phyloP scores from a whole-genome alignment of 2,329 filamentous ascomycete genomes.

The Hawksworthiomyces lignivorus region DNA sequence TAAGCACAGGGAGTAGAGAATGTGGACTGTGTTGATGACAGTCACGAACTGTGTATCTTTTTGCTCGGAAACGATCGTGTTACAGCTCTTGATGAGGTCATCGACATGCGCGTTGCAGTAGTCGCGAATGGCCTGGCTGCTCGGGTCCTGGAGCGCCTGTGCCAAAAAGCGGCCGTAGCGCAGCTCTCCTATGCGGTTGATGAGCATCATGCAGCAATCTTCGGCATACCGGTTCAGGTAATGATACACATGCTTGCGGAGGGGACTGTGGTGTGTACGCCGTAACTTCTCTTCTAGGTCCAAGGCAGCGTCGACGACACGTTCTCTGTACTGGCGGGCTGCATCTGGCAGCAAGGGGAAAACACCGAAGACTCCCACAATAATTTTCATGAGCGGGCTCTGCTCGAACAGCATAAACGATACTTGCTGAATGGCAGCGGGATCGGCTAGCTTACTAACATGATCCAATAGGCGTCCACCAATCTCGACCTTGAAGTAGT shows the following conservation, averaged over 20 bases:
- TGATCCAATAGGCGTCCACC: slow-evolving; percentile 89
- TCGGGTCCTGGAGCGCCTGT: slow-evolving; percentile 70
- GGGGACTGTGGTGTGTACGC: slow-evolving; percentile 83
- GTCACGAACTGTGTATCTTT: slow-evolving; percentile 62
- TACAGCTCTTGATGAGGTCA: slow-evolving; percentile 59
- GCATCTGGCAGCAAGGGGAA: slow-evolving; percentile 92
- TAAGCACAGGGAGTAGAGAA: slow-evolving; percentile 66
- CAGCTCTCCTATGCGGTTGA: slow-evolving; percentile 72
- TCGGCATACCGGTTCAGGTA: slow-evolving; percentile 90
- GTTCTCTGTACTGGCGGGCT: slow-evolving; percentile 84
- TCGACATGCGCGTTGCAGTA: slow-evolving; percentile 67
- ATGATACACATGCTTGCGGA: slow-evolving; percentile 81
- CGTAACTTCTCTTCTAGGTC: slow-evolving; percentile 79
- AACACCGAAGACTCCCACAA: slow-evolving; percentile 90
- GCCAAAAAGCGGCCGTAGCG: slow-evolving; percentile 86
- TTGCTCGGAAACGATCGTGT: slow-evolving; percentile 54
- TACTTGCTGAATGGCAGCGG: slow-evolving; percentile 71
- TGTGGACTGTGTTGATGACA: slow-evolving; percentile 79
- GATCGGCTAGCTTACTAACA: slow-evolving; percentile 82
- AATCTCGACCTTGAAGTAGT: slow-evolving; percentile 99
- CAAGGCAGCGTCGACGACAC: slow-evolving; percentile 82
- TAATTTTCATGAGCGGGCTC: slow-evolving; percentile 85
- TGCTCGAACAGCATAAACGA: slow-evolving; percentile 95
- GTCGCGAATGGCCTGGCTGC: slow-evolving; percentile 67
- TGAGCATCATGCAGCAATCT: slow-evolving; percentile 75